phyloP scores from a whole-genome alignment of 1,139 yeast genomes.

The Blastobotrys niveus region DNA sequence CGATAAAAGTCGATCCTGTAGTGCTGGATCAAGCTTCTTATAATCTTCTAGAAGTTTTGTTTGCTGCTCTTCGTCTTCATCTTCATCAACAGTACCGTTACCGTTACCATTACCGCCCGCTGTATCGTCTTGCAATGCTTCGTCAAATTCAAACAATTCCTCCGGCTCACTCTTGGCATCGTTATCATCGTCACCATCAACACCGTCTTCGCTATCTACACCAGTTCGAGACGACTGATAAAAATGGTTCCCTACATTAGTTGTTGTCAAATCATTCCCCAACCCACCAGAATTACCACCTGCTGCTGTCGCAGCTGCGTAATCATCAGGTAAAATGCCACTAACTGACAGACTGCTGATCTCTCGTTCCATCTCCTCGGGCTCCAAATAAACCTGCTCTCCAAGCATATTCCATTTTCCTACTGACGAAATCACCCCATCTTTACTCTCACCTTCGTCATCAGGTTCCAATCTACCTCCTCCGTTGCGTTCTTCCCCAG shows the following conservation, averaged over 20 bases:
- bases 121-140: constrained; percentile 15
- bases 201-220: background rate
- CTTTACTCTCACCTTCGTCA: background rate
- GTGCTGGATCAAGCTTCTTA: background rate
- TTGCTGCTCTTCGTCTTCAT: background rate
- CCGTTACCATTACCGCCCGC: constrained; percentile 10
- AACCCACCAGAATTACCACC: too few species aligned
- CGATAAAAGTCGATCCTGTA: constrained; percentile 13
- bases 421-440: too few species aligned
- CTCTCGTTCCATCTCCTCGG: constrained; percentile 9
- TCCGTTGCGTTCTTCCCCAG: constrained; percentile 2
- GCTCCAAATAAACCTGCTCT: constrained; percentile 9
- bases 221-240: background rate
- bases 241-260: too few species aligned
- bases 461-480: too few species aligned
- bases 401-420: background rate
- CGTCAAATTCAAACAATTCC: constrained; percentile 28
- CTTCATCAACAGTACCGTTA: background rate
- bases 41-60: constrained; percentile 1
- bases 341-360: constrained; percentile 6
- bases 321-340: constrained; percentile 8
- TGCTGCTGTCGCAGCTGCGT: background rate
- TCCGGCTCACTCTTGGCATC: too few species aligned
- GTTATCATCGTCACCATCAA: too few species aligned
- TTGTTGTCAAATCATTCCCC: too few species aligned